These are phyloP conservation scores for Hanseniaspora meyeri DNA, from an alignment of 805 yeast genomes.

Conservation along the genomic window DNA sequence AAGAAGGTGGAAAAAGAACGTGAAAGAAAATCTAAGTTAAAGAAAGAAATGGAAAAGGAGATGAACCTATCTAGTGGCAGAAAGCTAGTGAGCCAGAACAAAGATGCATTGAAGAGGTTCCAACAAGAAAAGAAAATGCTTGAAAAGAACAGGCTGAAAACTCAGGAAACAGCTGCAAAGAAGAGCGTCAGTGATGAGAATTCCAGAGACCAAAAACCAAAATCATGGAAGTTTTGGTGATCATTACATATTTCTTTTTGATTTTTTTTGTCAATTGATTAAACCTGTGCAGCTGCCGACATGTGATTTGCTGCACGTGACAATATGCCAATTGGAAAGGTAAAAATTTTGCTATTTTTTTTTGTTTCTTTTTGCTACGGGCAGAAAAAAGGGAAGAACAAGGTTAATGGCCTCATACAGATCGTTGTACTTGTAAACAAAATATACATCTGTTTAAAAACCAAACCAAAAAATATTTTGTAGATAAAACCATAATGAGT, in stretches of 20 bases:
- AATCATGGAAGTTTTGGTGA: conserved; percentile 11
- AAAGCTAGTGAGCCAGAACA: conserved; percentile 2
- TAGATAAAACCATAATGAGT: background rate
- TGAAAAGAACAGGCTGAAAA: background rate
- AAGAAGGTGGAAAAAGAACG: background rate
- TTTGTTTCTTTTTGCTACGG: background rate
- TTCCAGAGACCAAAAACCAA: background rate
- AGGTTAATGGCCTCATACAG: no score
- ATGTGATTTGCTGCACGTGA: background rate
- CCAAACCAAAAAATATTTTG: background rate
- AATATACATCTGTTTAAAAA: no score
- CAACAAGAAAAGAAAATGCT: conserved; percentile 1
- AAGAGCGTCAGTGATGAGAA: background rate
- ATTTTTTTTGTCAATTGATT: no score
- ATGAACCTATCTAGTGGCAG: background rate
- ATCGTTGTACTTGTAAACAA: no score
- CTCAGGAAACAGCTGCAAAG: background rate
- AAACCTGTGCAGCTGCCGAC: background rate
- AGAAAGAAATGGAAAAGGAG: conserved; percentile 8
- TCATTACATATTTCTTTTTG: background rate
- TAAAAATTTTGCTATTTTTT: background rate
- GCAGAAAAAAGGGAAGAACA: no score
- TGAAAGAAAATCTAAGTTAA: background rate
- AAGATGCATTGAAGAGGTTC: conserved; percentile 3
- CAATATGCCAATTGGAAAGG: background rate